Evolutionary conservation across 441 rosid species (phyloP).

Genomic region (Adansonia grandidieri): DNA sequence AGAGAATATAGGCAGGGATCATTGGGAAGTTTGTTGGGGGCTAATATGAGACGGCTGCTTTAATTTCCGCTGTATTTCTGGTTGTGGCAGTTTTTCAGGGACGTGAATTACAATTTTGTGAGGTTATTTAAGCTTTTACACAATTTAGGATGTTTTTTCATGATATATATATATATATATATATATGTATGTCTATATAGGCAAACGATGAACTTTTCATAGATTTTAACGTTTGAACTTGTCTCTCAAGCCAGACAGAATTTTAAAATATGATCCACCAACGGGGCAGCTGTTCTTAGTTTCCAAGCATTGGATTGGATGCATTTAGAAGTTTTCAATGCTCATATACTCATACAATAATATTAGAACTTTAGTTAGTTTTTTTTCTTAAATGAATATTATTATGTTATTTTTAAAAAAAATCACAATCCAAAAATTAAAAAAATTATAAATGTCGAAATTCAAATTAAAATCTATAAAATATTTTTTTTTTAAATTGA

Average conservation of each 20-base stretch:
- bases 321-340: too few relatives aligned
- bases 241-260: not conserved
- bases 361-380: too few relatives aligned
- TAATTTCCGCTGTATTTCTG: slow-evolving; percentile 21
- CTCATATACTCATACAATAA: too few relatives aligned
- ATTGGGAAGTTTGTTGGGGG: not conserved
- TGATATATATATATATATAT: not conserved
- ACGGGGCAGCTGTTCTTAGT: not conserved
- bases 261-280: not conserved
- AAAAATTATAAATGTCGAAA: too few relatives aligned
- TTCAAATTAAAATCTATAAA: too few relatives aligned
- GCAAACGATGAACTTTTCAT: too few relatives aligned
- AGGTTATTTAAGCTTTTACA: not conserved
- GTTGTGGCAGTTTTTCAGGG: slow-evolving; percentile 10
- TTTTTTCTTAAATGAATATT: too few relatives aligned
- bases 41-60: not conserved
- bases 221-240: not conserved
- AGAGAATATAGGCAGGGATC: not conserved
- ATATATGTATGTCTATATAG: too few relatives aligned
- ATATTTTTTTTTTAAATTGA: too few relatives aligned
- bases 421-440: too few relatives aligned
- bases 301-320: too few relatives aligned
- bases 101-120: not conserved
- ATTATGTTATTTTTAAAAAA: too few relatives aligned
- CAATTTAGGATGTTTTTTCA: not conserved